These are phyloP conservation scores for Dictyostelium purpureum DNA, from an alignment of 78 protist species.

Conservation along the genomic window DNA sequence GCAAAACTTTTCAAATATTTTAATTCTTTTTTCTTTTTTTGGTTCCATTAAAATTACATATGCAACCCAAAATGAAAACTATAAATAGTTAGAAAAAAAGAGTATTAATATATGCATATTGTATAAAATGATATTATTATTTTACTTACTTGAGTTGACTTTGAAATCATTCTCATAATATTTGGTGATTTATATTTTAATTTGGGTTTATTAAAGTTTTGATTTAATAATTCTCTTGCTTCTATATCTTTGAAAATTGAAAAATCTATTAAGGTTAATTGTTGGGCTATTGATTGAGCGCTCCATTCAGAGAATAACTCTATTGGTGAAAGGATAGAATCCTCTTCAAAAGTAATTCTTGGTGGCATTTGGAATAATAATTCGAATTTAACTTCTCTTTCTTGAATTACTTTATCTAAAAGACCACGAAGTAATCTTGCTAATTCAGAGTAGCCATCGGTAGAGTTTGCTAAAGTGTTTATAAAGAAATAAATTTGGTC, in stretches of 20 bases:
- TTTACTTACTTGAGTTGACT: conserved; percentile 63
- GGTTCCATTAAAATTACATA: conserved; percentile 42
- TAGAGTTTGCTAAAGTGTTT: conserved; percentile 1
- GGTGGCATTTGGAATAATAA: conserved; percentile 73
- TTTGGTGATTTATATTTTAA: conserved; percentile 61
- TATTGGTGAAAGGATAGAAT: conserved; percentile 51
- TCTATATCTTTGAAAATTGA: conserved; percentile 57
- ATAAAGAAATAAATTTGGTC: conserved; percentile 64
- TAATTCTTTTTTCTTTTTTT: conserved; percentile 64
- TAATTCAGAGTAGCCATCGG: conserved; percentile 45
- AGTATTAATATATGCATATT: neutral
- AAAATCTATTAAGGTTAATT: conserved; percentile 54
- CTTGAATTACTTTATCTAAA: conserved; percentile 31
- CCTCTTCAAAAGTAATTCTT: conserved; percentile 60
- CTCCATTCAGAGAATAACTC: conserved; percentile 70
- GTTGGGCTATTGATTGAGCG: conserved; percentile 62
- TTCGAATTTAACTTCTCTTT: conserved; percentile 65
- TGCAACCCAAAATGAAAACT: conserved; percentile 76
- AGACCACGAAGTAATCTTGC: conserved; percentile 12
- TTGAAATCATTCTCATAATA: conserved; percentile 52
- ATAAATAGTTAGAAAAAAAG: neutral
- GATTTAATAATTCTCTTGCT: conserved; percentile 62
- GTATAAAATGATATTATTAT: neutral
- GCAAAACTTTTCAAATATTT: conserved; percentile 62
- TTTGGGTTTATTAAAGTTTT: conserved; percentile 77